Evolutionary conservation across 352 stramenopile species (phyloP), one percentile per base, ranked within the genome.

Genomic region (Thraustochytrium sp.): DNA sequence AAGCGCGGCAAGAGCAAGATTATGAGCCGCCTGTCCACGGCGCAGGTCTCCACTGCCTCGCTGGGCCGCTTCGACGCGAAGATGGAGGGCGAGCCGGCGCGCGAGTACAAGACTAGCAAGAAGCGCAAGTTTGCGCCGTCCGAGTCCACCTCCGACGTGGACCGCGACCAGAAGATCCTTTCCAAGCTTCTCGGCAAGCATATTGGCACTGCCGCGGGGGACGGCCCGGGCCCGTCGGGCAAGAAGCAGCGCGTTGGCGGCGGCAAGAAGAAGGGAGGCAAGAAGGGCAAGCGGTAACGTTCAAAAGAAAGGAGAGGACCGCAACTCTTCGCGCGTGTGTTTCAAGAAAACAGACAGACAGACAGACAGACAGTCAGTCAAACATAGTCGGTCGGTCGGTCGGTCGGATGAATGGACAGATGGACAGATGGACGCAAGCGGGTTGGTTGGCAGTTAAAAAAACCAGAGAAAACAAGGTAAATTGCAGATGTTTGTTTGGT

Each of bases 21-120:
- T 8, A 31, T 83, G 48, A 11, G 4, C 8, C n/a, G 73, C 31
- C 38, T 80, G 44, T 21, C 18, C 0, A 51, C 40, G 8, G 82
- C 74, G 46, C 78, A 85, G 31, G 78, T 86, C 21, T 86, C 82
- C 11, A 86, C 82, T 23, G 82, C 82, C 3, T 86, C 74, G 16
- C 42, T 86, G 8, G 82, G 82, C 40, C 51, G 76, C 3, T 86
- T 86, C 34, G 82, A 86, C 56, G 23, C 36, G 0, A 51, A 38
- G 4, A 31, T 86, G 55, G 21, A 64, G 29, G 82, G 82, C 36
- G 59, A 82, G 42, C n/a, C 26, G 11, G 34, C 65, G 38, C 54
- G 76, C 56, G 4, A 84, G 51, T 38, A 38, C 23, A 53, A 37
- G n/a, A 23, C 18, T 5, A 53, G 38, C 56, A 82, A 82, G 74